Evolutionary conservation across 164 flowering plant genomes (phyloP).

Genomic region (Macadamia tetraphylla): DNA sequence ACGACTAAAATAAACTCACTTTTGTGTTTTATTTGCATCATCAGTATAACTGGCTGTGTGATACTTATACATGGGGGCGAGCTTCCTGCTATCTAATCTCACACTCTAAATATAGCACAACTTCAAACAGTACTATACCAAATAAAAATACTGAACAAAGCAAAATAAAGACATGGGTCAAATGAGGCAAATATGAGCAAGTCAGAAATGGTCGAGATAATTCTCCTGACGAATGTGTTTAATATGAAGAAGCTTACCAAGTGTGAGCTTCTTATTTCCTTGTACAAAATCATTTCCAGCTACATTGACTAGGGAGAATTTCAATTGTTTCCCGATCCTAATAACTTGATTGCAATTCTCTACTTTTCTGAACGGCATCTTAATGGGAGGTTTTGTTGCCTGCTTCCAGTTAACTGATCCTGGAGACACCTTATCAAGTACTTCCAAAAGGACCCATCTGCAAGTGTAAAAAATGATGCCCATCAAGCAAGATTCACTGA

Average conservation of each 20-base stretch:
- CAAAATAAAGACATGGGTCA: too few species aligned
- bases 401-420: constrained; percentile 93
- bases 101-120: too few species aligned
- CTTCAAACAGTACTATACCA: too few species aligned
- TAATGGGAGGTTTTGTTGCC: constrained; percentile 88
- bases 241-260: constrained; percentile 41
- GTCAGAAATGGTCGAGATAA: too few species aligned
- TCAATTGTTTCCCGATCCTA: constrained; percentile 70
- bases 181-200: too few species aligned
- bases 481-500: neutral
- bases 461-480: constrained; percentile 14
- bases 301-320: constrained; percentile 76
- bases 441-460: constrained; percentile 91
- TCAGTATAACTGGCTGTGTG: too few species aligned
- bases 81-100: too few species aligned
- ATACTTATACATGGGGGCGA: too few species aligned
- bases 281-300: constrained; percentile 90
- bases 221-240: neutral
- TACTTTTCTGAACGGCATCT: constrained; percentile 94
- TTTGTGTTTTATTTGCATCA: too few species aligned
- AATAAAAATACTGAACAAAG: too few species aligned
- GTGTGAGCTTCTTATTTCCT: constrained; percentile 89
- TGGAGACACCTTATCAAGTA: constrained; percentile 80
- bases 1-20: too few species aligned
- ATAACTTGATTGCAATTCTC: constrained; percentile 94